These are phyloP conservation scores for Mikania micrantha DNA, from an alignment of 129 eudicot species.

Conservation along the genomic window DNA sequence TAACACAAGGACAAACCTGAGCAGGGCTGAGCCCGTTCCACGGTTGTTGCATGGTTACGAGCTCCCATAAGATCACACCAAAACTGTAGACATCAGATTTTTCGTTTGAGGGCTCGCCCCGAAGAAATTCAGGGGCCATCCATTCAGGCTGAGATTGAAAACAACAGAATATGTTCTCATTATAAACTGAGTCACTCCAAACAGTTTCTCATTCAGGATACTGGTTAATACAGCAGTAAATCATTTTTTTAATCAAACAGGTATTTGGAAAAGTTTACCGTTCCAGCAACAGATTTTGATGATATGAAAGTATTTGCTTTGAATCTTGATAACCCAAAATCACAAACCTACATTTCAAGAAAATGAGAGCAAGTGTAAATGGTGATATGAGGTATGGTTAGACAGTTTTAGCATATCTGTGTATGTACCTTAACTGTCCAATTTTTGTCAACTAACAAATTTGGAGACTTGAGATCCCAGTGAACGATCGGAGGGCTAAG, in stretches of 20 bases:
- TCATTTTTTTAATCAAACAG: not conserved
- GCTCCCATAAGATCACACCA: constrained; percentile 99
- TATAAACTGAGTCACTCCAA: no score
- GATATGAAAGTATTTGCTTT: constrained; percentile 93
- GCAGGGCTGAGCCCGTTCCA: constrained; percentile 94
- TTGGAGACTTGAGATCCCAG: constrained; percentile 94
- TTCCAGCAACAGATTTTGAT: constrained; percentile 96
- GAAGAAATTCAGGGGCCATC: constrained; percentile 99
- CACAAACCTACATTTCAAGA: constrained; percentile 60
- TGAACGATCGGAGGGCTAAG: constrained; percentile 89
- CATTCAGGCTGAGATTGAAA: constrained; percentile 84
- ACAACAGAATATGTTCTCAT: constrained; percentile 21
- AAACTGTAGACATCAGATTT: constrained; percentile 92
- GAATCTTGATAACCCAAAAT: constrained; percentile 91
- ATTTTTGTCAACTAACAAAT: constrained; percentile 87
- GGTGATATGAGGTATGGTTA: not conserved
- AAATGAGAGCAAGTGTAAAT: not conserved
- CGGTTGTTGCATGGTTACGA: constrained; percentile 90
- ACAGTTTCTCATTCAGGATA: no score
- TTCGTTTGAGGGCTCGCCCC: constrained; percentile 92
- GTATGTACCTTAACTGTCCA: constrained; percentile 82
- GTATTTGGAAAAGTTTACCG: constrained; percentile 48
- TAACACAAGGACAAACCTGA: constrained; percentile 44
- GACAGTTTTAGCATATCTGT: not conserved
- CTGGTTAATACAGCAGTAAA: not conserved